Evolutionary conservation across 1,284 basidiomycete species (phyloP).

Genomic region (Chalciporus sp.): DNA sequence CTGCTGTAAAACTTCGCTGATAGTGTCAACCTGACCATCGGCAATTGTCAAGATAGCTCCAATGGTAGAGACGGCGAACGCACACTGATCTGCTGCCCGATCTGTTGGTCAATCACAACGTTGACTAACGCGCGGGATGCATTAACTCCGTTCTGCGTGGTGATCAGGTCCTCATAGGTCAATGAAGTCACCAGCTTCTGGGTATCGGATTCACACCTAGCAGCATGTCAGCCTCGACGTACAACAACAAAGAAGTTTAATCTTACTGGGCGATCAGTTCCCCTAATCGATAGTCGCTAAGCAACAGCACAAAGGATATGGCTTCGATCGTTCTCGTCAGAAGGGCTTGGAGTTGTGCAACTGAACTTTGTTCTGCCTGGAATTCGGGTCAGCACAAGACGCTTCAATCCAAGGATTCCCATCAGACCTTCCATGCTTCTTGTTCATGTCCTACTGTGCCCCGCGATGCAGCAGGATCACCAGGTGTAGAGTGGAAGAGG

Average conservation of each 20-base stretch:
- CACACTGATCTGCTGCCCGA: conserved; percentile 93
- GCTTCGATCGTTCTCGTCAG: conserved; percentile 87
- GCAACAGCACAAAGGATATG: conserved; percentile 88
- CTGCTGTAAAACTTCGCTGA: conserved; percentile 92
- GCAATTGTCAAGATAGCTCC: conserved; percentile 12
- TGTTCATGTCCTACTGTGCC: conserved; percentile 63
- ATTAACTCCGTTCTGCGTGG: conserved; percentile 78
- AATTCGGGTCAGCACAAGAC: conserved; percentile 12
- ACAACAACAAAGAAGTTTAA: conserved; percentile 6
- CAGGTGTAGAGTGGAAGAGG: conserved; percentile 75
- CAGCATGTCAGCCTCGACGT: conserved; percentile 13
- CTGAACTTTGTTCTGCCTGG: conserved; percentile 81
- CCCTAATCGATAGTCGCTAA: conserved; percentile 90
- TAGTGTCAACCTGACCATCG: conserved; percentile 80
- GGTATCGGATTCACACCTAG: conserved; percentile 68
- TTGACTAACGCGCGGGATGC: conserved; percentile 90
- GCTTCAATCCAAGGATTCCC: neutral
- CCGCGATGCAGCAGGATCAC: conserved; percentile 58
- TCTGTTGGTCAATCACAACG: conserved; percentile 96
- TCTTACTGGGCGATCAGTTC: conserved; percentile 81
- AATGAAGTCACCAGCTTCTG: conserved; percentile 69
- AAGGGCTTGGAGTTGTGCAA: conserved; percentile 71
- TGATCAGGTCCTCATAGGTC: conserved; percentile 86
- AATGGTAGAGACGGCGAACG: conserved; percentile 27
- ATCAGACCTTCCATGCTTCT: conserved; percentile 79